A percentile compares a stretch with the other conserved stretches of the same genome.
These are phyloP conservation scores for Ustilago loliicola DNA, from an alignment of 1,284 basidiomycete species.

Conservation along the genomic window DNA sequence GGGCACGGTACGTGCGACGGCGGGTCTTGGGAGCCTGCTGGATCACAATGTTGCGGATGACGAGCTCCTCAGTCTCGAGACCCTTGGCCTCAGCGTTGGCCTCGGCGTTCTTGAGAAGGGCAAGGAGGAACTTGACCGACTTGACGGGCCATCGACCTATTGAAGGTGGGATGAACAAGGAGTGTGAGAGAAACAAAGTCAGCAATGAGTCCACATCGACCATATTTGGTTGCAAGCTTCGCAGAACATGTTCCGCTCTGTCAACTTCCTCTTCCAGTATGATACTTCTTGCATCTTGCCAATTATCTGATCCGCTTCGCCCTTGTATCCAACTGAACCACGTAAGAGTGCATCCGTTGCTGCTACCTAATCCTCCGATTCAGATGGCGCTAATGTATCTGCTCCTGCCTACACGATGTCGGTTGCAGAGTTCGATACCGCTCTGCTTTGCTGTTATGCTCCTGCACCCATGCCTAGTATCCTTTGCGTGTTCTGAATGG, in stretches of 20 bases:
- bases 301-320: neutral
- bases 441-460: neutral
- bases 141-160: slow-evolving; percentile 98
- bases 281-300: neutral
- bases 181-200: slow-evolving; percentile 9
- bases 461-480: neutral
- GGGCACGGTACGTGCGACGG: slow-evolving; percentile 98
- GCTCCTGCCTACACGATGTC: no score
- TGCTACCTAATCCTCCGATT: no score
- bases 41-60: slow-evolving; percentile 97
- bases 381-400: no score
- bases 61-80: slow-evolving; percentile 89
- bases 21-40: slow-evolving; percentile 99
- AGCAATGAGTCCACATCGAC: slow-evolving; percentile 1
- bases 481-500: neutral
- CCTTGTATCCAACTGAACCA: neutral
- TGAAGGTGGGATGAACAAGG: neutral
- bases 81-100: slow-evolving; percentile 99
- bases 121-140: slow-evolving; percentile 94
- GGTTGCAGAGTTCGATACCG: no score
- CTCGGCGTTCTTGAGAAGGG: slow-evolving; percentile 98
- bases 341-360: no score
- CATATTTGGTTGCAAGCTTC: no score
- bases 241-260: neutral
- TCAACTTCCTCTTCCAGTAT: neutral